Evolutionary conservation across 2,329 filamentous ascomycete species (phyloP).

Genomic region (Aspergillus sp.): DNA sequence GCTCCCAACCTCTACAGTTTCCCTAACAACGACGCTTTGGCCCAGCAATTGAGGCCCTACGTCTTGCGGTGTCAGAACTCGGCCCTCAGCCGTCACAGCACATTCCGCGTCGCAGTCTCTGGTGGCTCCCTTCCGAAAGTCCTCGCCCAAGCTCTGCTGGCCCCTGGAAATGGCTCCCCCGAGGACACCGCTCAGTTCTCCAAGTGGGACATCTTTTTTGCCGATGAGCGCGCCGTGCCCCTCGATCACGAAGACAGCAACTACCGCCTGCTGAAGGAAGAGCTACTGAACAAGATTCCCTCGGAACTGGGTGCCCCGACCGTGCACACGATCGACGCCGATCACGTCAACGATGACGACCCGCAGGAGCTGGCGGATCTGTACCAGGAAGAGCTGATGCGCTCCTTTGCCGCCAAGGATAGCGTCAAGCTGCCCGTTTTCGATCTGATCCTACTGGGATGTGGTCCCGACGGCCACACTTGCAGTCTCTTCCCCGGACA

Average conservation of each 20-base stretch:
- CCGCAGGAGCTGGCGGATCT: slow-evolving; percentile 88
- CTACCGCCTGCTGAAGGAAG: slow-evolving; percentile 81
- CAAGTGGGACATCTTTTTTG: slow-evolving; percentile 98
- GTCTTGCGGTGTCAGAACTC: slow-evolving; percentile 78
- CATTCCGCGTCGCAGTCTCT: slow-evolving; percentile 90
- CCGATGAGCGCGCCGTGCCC: slow-evolving; percentile 92
- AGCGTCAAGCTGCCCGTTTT: slow-evolving; percentile 94
- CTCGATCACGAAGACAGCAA: slow-evolving; percentile 93
- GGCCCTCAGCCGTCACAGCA: slow-evolving; percentile 75
- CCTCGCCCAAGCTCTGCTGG: slow-evolving; percentile 79
- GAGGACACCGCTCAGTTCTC: slow-evolving; percentile 72
- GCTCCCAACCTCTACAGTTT: slow-evolving; percentile 76
- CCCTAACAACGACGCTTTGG: slow-evolving; percentile 67
- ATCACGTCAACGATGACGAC: slow-evolving; percentile 71
- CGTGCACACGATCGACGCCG: slow-evolving; percentile 76
- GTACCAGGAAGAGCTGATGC: slow-evolving; percentile 87
- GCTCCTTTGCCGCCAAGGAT: slow-evolving; percentile 85
- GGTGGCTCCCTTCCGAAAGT: slow-evolving; percentile 90
- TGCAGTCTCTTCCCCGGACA: slow-evolving; percentile 95
- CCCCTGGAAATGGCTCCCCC: slow-evolving; percentile 50
- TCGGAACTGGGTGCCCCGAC: slow-evolving; percentile 64
- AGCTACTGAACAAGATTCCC: slow-evolving; percentile 87
- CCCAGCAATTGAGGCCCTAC: slow-evolving; percentile 76
- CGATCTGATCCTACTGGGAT: slow-evolving; percentile 89
- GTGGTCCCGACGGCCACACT: slow-evolving; percentile 94